Evolutionary conservation across 805 yeast genomes (phyloP).

Genomic region (Kuraishia cidri): DNA sequence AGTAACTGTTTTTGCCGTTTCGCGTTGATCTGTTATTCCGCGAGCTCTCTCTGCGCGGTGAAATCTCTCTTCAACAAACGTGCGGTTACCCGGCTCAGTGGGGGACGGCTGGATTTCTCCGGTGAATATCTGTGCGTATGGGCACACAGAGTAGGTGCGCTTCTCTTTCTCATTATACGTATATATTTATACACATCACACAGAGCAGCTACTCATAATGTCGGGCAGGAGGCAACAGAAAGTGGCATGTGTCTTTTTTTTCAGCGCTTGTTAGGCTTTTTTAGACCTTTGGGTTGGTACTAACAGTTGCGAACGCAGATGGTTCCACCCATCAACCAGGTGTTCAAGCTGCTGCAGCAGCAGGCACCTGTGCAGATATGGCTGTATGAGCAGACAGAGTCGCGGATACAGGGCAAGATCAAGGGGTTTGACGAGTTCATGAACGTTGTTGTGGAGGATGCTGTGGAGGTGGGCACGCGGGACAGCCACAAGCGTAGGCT

Average conservation of each 20-base stretch:
- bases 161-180: no score
- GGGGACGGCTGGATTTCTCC: no score
- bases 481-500: constrained; percentile 40
- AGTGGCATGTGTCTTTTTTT: constrained; percentile 21
- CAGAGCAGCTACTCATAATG: constrained; percentile 14
- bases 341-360: constrained; percentile 80
- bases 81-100: no score
- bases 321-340: constrained; percentile 88
- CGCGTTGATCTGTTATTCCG: no score
- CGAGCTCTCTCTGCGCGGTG: no score
- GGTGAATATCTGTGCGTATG: no score
- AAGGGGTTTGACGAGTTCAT: constrained; percentile 96
- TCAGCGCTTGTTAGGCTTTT: neutral
- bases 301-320: constrained; percentile 22
- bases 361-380: constrained; percentile 76
- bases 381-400: constrained; percentile 79
- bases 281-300: neutral
- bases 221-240: constrained; percentile 33
- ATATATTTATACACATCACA: no score
- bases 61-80: no score
- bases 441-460: constrained; percentile 64
- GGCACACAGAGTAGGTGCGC: no score
- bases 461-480: constrained; percentile 52
- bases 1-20: no score
- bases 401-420: constrained; percentile 73